Base-by-base conservation (phyloP, 495 filamentous ascomycete genomes). In the Gamarada debralockiae region DNA sequence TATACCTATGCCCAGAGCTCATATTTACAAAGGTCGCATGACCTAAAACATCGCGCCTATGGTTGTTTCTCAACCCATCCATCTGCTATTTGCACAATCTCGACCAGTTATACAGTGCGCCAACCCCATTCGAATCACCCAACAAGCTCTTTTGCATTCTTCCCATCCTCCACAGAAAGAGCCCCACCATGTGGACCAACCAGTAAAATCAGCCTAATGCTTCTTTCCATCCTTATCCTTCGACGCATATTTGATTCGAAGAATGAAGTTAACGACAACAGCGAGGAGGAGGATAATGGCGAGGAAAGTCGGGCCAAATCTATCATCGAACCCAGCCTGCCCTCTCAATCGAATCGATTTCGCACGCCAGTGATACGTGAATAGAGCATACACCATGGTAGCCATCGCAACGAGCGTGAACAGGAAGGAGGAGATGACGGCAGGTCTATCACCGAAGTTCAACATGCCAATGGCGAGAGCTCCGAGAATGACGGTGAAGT, bases 401-500 rank as follows among this genome's bases (percentile, higher is more conserved):
- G 84, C 83, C 86, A 99, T 91, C 44, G 95, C 92, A 53, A 97
- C 92, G 56, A 92, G 65, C 2, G 95, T 99, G 73, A 99, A 99
- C 6, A 96, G 74, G 29, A 84, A 90, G 21, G 93, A 90, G 54
- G 85, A 90, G 71, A 96, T 95, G 63, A 91, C 89, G 50, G 92
- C 92, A 43, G 93, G 80, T 48, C 81, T 83, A 70, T 99, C 95
- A 64, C 93, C 92, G 63, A 99, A 99, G 78, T 99, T 99, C 56
- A 99, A 80, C 55, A 99, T 88, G 48, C 95, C 93, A 51, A 97
- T 85, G 22, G 92, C 92, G 45, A 99, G 82, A 48, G 92, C 92
- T 62, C 93, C 93, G 37, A 99, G 83, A 68, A 99, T 92, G 64
- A 97, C 92, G 65, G 89, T 93, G 79, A 97, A 97, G 77, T 97